Evolutionary conservation across 2,329 filamentous ascomycete species (phyloP), one percentile per base, ranked within the genome.

Genomic region (Clonostachys chloroleuca): DNA sequence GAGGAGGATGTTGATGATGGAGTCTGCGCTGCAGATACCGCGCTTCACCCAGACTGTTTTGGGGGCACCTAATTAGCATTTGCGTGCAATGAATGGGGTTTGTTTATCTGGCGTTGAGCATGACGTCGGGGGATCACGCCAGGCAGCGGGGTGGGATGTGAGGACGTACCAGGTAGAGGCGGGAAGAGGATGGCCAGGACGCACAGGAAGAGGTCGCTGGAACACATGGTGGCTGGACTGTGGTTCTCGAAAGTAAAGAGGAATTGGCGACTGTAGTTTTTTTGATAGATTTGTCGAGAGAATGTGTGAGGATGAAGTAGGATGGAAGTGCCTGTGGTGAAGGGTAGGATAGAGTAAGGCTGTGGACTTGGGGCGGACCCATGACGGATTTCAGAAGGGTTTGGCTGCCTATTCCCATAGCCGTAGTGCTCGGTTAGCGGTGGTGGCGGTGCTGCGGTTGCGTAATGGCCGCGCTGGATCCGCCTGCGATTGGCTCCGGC

Each of bases 1-100:
- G 59, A 97, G 89, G 42, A 92, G 86, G 66, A 97, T 85, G 74
- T 99, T 99, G 75, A 99, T 95, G 59, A 97, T 61, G 9, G 88
- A 92, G 72, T 97, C 94, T 48, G 86, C 90, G 52, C 85, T 88
- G 77, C 94, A 99, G 70, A 99, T 77, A 54, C 94, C 94, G 60
- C 87, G 77, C 74, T 97, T 99, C 51, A 99, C 89, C 94, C 94
- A 99, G 59, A 99, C 94, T 90, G 59, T 46, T 41, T 48, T 44
- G 18, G 44, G 7, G 40, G 55, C 62, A 57, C 62, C 54, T 49
- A 16, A 16, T 14, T 16, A 14, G 43, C 30, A 30, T 30, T 10
- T 30, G 8, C 34, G 43, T 6, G 14, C 14, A 7, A 18, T 34
- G 18, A 39, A 36, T 18, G 18, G 24, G 30, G 35, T 42, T 34